Evolutionary conservation across 1,139 yeast species (phyloP).

Genomic region (Eremothecium gossypii): DNA sequence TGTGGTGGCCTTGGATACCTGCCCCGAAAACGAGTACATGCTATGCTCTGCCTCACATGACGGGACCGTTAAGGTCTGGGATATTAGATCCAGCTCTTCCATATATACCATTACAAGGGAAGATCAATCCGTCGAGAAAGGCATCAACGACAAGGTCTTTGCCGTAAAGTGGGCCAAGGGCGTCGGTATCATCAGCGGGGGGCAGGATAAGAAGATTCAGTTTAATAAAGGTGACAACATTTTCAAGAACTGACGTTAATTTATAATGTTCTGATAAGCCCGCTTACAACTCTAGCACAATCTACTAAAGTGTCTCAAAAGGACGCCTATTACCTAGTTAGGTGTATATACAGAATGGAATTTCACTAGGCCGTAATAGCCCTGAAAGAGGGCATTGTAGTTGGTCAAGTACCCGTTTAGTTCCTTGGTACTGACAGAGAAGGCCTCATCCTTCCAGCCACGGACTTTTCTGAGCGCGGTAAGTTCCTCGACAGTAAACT

Average conservation of each 20-base stretch:
- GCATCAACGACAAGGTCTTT: constrained; percentile 55
- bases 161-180: constrained; percentile 82
- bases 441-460: constrained; percentile 54
- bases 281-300: not conserved
- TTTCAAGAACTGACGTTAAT: constrained; percentile 14
- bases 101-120: constrained; percentile 78
- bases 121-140: constrained; percentile 33
- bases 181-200: constrained; percentile 80
- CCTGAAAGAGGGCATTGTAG: constrained; percentile 60
- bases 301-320: not conserved
- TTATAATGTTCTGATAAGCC: not conserved
- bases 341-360: constrained; percentile 26
- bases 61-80: constrained; percentile 95
- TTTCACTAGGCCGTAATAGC: constrained; percentile 57
- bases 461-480: constrained; percentile 38
- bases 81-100: constrained; percentile 78
- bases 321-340: not conserved
- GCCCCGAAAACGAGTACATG: constrained; percentile 71
- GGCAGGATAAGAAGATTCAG: constrained; percentile 87
- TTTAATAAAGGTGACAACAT: constrained; percentile 51
- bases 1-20: constrained; percentile 67
- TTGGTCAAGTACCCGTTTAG: constrained; percentile 55
- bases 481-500: constrained; percentile 59
- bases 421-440: constrained; percentile 28
- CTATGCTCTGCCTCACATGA: constrained; percentile 89